Evolutionary conservation across 345 rosid genomes (phyloP).

Genomic region (Rhizophora apiculata): DNA sequence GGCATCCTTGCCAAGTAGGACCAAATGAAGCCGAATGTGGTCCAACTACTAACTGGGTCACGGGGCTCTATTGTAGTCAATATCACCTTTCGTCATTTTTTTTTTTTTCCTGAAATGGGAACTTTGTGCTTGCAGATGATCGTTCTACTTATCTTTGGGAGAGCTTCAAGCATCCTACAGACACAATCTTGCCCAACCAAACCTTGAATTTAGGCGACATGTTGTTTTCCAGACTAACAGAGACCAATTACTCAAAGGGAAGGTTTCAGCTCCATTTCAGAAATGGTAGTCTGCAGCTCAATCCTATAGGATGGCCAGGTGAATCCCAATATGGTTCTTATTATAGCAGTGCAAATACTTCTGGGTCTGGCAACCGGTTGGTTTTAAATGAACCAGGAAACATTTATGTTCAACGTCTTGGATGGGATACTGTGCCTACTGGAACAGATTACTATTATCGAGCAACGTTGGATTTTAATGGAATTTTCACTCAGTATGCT

Average conservation of each 20-base stretch:
- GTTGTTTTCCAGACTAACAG: slow-evolving; percentile 16
- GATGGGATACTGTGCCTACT: neutral
- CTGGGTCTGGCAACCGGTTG: slow-evolving; percentile 7
- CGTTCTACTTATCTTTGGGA: slow-evolving; percentile 12
- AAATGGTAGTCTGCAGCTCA: slow-evolving; percentile 25
- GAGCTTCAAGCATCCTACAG: slow-evolving; percentile 18
- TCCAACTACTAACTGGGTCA: no score
- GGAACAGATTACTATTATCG: slow-evolving; percentile 13
- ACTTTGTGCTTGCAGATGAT: no score
- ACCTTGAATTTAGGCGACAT: neutral
- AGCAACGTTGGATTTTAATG: slow-evolving; percentile 28
- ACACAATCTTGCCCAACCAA: slow-evolving; percentile 22
- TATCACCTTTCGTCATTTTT: no score
- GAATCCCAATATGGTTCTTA: neutral
- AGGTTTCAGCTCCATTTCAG: slow-evolving; percentile 25
- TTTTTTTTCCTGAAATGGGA: no score
- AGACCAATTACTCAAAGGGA: slow-evolving; percentile 22
- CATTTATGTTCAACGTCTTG: no score
- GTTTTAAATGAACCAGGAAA: neutral
- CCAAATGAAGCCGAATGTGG: no score
- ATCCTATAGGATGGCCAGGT: slow-evolving; percentile 18
- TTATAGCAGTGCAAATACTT: neutral
- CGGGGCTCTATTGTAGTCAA: no score
- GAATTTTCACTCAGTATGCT: slow-evolving; percentile 24
- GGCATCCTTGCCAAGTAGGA: no score